Base-by-base conservation (phyloP, 192 early-diverging fungal species). In the Anaeromyces robustus region DNA sequence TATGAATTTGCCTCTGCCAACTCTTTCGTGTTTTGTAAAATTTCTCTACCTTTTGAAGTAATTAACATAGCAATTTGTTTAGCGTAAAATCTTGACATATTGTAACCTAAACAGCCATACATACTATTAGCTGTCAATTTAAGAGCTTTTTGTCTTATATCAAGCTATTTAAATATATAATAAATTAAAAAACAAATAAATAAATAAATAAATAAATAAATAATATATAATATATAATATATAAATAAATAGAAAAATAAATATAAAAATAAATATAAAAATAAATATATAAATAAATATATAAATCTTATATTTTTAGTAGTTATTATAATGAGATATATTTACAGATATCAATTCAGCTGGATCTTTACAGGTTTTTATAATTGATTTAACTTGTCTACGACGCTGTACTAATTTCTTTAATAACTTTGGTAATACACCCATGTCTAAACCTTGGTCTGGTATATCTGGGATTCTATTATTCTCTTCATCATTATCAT, bases 51-150 rank as follows among this genome's bases (percentile, higher is more conserved):
- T 78, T 96, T 94, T 28, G 92, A 87, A 0, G 98, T 99, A 79
- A 98, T 95, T 26, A 99, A 88, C 95, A 97, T 96, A 19, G 98
- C 98, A n/a, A 99, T 85, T 12, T 94, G 96, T 84, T 97, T 97
- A 81, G 96, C 96, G 79, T 95, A 97, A 86, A 99, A 99, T 16
- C 98, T 90, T 29, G 98, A 98, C 43, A 93, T 87, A 3, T 91
- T 83, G 82, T 94, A 97, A 16, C 98, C 98, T 31, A 99, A 86
- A 88, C 97, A 98, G 30, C 98, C 98, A 84, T 99, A 99, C 97
- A 99, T 97, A 79, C 92, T 93, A 88, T 99, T 99, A 43, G 98
- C 98, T 9, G 97, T 99, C 29, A 99, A 87, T 81, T 99, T 99
- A 32, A 98, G 88, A 68, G 95, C 98, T 77, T 90, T 88, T 83